A percentile compares a stretch with the other conserved stretches of the same genome.
Conservation (phyloP, 768 basidiomycete genomes). For the Kwoniella dejecticola region DNA sequence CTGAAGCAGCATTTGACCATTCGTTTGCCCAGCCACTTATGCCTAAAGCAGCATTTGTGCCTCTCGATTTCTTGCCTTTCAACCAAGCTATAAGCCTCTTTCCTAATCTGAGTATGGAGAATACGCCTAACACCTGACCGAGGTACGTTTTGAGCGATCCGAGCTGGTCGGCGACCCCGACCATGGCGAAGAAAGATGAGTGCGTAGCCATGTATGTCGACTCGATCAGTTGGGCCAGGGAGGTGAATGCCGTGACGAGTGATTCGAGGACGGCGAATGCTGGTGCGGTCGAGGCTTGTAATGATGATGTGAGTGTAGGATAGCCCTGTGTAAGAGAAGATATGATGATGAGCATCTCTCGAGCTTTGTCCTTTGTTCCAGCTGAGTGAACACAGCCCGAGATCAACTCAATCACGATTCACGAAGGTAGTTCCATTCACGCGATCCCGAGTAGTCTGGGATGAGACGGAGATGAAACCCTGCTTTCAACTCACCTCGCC, state of each 20-base stretch:
- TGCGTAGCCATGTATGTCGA: constrained; percentile 97
- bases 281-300: constrained; percentile 84
- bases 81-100: constrained; percentile 64
- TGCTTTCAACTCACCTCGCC: constrained; percentile 57
- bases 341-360: too few species aligned
- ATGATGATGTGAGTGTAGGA: constrained; percentile 77
- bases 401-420: too few species aligned
- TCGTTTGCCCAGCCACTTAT: constrained; percentile 53
- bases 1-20: constrained; percentile 42
- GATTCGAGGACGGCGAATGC: constrained; percentile 92
- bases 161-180: constrained; percentile 93
- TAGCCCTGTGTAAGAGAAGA: constrained; percentile 56
- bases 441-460: too few species aligned
- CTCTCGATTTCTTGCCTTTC: constrained; percentile 59
- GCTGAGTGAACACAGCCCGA: too few species aligned
- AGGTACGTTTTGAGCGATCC: constrained; percentile 86
- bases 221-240: constrained; percentile 96
- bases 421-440: too few species aligned
- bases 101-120: constrained; percentile 70
- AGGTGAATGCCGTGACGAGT: constrained; percentile 91
- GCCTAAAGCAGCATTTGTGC: not conserved
- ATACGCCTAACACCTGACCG: constrained; percentile 88
- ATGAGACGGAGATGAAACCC: too few species aligned
- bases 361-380: too few species aligned
- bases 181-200: constrained; percentile 84